Conservation (phyloP, 2,329 filamentous ascomycete genomes). For the Calonectria naviculata region DNA sequence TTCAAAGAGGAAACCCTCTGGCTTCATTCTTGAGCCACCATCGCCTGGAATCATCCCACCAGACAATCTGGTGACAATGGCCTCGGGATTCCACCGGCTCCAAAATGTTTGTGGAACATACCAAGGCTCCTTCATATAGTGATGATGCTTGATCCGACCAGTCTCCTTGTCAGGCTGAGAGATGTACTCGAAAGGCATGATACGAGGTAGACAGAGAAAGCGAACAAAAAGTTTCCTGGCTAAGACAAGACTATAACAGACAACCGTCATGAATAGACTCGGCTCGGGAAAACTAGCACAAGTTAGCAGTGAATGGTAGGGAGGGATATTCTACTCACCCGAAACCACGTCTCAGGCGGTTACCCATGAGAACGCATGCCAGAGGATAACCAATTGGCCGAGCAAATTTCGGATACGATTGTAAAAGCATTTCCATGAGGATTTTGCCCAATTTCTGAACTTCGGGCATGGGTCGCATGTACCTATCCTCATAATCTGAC, state of each 20-base stretch:
- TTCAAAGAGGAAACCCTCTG: constrained; percentile 64
- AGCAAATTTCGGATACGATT: constrained; percentile 58
- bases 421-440: constrained; percentile 70
- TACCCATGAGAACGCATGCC: constrained; percentile 71
- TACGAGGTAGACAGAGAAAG: constrained; percentile 70
- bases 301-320: constrained; percentile 24
- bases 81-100: constrained; percentile 71
- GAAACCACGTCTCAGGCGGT: constrained; percentile 73
- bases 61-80: constrained; percentile 56
- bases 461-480: constrained; percentile 65
- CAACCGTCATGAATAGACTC: constrained; percentile 44
- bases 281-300: constrained; percentile 55
- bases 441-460: constrained; percentile 66
- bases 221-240: constrained; percentile 67
- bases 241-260: constrained; percentile 60
- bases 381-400: constrained; percentile 61
- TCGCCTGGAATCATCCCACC: constrained; percentile 61
- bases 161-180: constrained; percentile 63
- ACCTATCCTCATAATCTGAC: constrained; percentile 65
- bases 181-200: constrained; percentile 52
- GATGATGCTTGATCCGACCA: constrained; percentile 59
- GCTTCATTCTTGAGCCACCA: constrained; percentile 49
- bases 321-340: constrained; percentile 55
- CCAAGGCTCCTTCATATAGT: constrained; percentile 73
- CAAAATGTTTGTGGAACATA: constrained; percentile 70